phyloP scores from a whole-genome alignment of 108 stramenopile species.

The Ochromonas danica region DNA sequence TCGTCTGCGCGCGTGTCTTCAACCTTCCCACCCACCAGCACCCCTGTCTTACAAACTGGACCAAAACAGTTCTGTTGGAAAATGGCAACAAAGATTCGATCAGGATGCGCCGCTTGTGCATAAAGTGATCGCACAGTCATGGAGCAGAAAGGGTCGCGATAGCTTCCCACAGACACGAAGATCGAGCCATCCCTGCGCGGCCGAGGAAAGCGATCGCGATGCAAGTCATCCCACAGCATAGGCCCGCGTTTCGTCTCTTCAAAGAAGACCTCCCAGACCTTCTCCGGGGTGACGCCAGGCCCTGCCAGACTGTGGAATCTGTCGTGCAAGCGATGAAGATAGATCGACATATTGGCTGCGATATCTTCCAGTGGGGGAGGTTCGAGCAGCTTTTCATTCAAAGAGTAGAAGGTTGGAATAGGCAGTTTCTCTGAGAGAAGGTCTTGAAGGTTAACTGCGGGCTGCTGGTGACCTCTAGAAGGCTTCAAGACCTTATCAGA shows the following conservation, averaged over 20 bases:
- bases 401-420: too few relatives aligned
- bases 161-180: conserved; percentile 78
- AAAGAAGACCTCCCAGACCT: conserved; percentile 24
- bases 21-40: conserved; percentile 6
- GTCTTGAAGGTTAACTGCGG: too few relatives aligned
- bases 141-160: conserved; percentile 76
- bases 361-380: conserved; percentile 31
- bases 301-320: conserved; percentile 21
- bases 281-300: background rate
- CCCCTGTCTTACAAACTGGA: conserved; percentile 65
- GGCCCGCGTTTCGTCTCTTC: conserved; percentile 1
- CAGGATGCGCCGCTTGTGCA: conserved; percentile 69
- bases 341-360: background rate
- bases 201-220: conserved; percentile 8
- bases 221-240: conserved; percentile 20
- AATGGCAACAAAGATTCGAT: conserved; percentile 74
- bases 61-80: conserved; percentile 88
- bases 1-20: conserved; percentile 44
- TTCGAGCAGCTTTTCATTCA: background rate
- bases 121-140: conserved; percentile 75
- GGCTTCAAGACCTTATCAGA: too few relatives aligned
- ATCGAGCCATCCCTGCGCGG: conserved; percentile 52
- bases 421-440: too few relatives aligned
- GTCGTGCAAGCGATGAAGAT: conserved; percentile 5
- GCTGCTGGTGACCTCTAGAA: too few relatives aligned